A percentile compares a stretch with the other conserved stretches of the same genome.
Evolutionary conservation across 352 stramenopile species (phyloP).

Genomic region (Globisporangium viniferum): DNA sequence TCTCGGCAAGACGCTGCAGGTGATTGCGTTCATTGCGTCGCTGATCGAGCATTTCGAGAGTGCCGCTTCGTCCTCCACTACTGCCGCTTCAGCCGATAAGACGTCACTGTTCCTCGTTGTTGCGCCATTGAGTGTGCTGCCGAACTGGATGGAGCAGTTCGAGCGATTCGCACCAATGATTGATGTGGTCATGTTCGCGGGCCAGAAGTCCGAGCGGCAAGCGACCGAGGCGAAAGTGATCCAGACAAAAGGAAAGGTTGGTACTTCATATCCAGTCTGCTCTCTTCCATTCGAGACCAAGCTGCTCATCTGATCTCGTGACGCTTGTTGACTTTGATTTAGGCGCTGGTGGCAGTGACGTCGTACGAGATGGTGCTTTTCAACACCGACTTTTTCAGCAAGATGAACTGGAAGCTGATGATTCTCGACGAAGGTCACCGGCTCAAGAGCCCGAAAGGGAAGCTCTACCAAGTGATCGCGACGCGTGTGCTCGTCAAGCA

Average conservation of each 20-base stretch:
- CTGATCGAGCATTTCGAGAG: conserved; percentile 25
- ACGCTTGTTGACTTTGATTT: neutral
- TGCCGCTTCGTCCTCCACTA: too few species aligned
- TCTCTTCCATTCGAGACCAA: neutral
- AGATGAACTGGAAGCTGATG: conserved; percentile 48
- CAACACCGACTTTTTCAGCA: conserved; percentile 54
- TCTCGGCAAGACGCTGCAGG: conserved; percentile 78
- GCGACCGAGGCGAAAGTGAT: conserved; percentile 8
- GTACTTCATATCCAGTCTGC: neutral
- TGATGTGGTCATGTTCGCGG: conserved; percentile 53
- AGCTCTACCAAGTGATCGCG: conserved; percentile 48
- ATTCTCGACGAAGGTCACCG: conserved; percentile 87
- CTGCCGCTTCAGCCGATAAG: neutral
- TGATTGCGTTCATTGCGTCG: conserved; percentile 65
- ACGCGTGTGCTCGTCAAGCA: conserved; percentile 30
- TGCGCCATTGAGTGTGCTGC: conserved; percentile 74
- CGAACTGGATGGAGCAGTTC: conserved; percentile 85
- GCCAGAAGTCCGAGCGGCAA: conserved; percentile 44
- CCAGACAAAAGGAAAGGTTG: conserved; percentile 9
- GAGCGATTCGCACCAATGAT: conserved; percentile 60
- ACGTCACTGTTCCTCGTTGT: conserved; percentile 47
- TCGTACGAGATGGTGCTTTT: conserved; percentile 73
- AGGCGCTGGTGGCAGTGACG: conserved; percentile 60
- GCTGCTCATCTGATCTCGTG: neutral
- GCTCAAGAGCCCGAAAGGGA: conserved; percentile 82